Evolutionary conservation across 2,329 filamentous ascomycete species (phyloP).

Genomic region (Podosphaera xanthii): DNA sequence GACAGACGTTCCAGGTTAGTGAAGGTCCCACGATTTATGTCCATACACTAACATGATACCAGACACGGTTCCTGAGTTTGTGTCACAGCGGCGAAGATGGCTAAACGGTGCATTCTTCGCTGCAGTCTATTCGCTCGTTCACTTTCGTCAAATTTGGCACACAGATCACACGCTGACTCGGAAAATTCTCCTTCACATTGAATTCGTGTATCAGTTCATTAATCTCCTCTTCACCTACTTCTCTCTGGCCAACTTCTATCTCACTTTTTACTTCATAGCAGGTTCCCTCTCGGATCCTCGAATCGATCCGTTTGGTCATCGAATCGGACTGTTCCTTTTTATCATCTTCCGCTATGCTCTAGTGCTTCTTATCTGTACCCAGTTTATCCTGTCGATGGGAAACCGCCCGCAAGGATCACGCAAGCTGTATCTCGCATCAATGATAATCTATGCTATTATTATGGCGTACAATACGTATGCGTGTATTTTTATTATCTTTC

Average conservation of each 20-base stretch:
- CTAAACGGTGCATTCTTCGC: conserved; percentile 98
- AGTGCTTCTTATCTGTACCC: conserved; percentile 70
- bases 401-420: conserved; percentile 90
- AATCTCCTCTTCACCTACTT: conserved; percentile 93
- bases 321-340: conserved; percentile 69
- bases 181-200: conserved; percentile 79
- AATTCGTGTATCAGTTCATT: conserved; percentile 87
- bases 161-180: conserved; percentile 80
- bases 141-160: conserved; percentile 77
- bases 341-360: conserved; percentile 65
- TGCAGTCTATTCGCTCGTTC: conserved; percentile 87
- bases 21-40: no score
- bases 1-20: conserved; percentile 57
- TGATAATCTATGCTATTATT: conserved; percentile 79
- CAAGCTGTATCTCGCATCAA: conserved; percentile 67
- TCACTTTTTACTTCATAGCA: conserved; percentile 95
- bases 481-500: conserved; percentile 66
- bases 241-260: conserved; percentile 94
- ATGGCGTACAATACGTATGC: conserved; percentile 93
- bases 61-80: conserved; percentile 84
- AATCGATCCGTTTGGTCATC: conserved; percentile 79
- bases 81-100: conserved; percentile 90
- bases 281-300: conserved; percentile 60
- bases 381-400: conserved; percentile 90
- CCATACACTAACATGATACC: no score